phyloP scores from a whole-genome alignment of 169 alveolate species.

The Cryptosporidium parvum region DNA sequence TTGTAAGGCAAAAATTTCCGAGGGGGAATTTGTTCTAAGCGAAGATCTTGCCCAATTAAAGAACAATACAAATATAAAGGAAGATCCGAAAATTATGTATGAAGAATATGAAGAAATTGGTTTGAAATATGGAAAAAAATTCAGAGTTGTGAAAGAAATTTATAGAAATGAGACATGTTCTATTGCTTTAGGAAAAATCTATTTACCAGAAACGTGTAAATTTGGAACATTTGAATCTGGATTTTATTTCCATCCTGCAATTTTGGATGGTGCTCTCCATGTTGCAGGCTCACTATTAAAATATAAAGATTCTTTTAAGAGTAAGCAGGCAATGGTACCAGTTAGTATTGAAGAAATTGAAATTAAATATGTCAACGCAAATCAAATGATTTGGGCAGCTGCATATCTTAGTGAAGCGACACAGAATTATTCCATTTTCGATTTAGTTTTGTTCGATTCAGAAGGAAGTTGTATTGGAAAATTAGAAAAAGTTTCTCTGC shows the following conservation, averaged over 20 bases:
- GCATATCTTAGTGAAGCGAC: conserved; percentile 35
- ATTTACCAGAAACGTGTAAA: conserved; percentile 73
- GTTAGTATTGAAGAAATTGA: conserved; percentile 77
- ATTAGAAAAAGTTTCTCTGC: conserved; percentile 11
- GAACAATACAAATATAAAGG: not conserved
- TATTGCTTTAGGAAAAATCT: conserved; percentile 73
- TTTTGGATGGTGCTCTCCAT: conserved; percentile 83
- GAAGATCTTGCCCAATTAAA: conserved; percentile 20
- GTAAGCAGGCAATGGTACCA: conserved; percentile 81
- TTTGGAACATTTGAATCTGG: conserved; percentile 78
- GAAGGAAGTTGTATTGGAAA: conserved; percentile 42
- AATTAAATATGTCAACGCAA: conserved; percentile 26
- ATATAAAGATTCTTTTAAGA: not conserved
- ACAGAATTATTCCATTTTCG: conserved; percentile 44
- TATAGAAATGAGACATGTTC: conserved; percentile 72
- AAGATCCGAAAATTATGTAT: conserved; percentile 50
- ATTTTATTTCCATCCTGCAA: conserved; percentile 80
- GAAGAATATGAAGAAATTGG: conserved; percentile 76
- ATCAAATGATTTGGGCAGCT: conserved; percentile 76
- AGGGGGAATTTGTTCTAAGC: conserved; percentile 11
- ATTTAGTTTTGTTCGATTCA: conserved; percentile 44
- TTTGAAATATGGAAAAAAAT: conserved; percentile 81
- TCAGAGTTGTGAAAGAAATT: conserved; percentile 76
- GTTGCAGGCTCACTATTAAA: conserved; percentile 72
- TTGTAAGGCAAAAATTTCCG: conserved; percentile 37